phyloP scores from a whole-genome alignment of 176 grass and related monocot species.

The Themeda triandra region DNA sequence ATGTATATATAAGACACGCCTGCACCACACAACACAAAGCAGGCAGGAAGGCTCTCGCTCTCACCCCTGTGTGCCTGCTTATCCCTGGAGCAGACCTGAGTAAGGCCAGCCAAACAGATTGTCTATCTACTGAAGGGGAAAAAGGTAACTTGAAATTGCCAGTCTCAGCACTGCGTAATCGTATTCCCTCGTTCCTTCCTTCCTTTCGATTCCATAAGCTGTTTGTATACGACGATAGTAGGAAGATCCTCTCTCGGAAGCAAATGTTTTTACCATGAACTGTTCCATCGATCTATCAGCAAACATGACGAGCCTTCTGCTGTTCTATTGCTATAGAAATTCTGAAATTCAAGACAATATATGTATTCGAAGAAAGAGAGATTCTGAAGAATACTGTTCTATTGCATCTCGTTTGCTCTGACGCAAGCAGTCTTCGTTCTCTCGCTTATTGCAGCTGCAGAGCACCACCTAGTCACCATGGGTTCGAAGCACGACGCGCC shows the following conservation, averaged over 20 bases:
- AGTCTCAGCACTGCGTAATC: not conserved
- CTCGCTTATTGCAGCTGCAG: not conserved
- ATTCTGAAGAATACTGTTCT: not conserved
- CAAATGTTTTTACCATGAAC: not conserved
- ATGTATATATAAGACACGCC: constrained; percentile 10
- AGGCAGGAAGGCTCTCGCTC: not conserved
- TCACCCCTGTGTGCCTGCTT: not conserved
- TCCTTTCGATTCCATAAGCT: not conserved
- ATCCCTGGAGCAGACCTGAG: not conserved
- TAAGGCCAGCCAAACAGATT: not conserved
- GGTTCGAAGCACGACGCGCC: constrained; percentile 28
- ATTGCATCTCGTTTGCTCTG: not conserved
- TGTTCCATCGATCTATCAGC: not conserved
- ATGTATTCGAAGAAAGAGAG: not conserved
- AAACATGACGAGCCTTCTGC: not conserved
- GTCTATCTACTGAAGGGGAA: not conserved
- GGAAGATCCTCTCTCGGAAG: not conserved
- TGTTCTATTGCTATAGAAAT: not conserved
- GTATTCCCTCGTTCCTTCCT: not conserved
- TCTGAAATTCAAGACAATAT: not conserved
- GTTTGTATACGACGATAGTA: not conserved
- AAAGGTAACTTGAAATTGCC: not conserved
- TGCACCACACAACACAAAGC: not conserved
- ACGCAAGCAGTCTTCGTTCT: not conserved
- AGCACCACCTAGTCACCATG: constrained; percentile 12